Conservation (phyloP, 352 stramenopile species). For the Elongisporangium anandrum region DNA sequence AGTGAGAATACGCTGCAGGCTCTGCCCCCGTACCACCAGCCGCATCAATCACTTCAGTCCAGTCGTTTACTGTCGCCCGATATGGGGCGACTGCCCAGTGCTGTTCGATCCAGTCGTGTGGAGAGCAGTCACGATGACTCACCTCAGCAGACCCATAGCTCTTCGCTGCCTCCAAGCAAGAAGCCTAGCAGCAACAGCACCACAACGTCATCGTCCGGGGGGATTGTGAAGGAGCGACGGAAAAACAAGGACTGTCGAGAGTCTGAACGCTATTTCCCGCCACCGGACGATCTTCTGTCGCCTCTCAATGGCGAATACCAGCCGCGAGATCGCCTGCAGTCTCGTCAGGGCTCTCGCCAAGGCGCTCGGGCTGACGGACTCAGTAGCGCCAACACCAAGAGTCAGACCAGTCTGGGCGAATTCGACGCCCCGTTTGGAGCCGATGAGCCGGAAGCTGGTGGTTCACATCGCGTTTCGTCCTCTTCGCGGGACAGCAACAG, state of each 20-base stretch:
- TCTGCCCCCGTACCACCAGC: neutral
- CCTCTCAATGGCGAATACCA: conserved; percentile 51
- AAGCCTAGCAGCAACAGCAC: conserved; percentile 9
- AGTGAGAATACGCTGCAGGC: neutral
- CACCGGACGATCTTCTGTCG: conserved; percentile 32
- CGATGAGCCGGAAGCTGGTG: conserved; percentile 11
- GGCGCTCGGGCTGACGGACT: conserved; percentile 26
- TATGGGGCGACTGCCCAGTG: conserved; percentile 25
- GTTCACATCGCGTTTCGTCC: neutral
- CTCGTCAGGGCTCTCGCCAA: conserved; percentile 64
- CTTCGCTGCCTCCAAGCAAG: neutral
- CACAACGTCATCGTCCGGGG: conserved; percentile 7
- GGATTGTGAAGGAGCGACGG: conserved; percentile 23
- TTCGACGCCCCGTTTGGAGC: conserved; percentile 27
- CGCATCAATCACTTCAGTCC: conserved; percentile 6
- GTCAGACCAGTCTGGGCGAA: conserved; percentile 31
- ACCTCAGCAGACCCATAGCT: conserved; percentile 2
- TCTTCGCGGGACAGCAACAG: neutral
- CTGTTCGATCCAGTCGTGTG: conserved; percentile 22
- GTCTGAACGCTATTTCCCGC: conserved; percentile 14
- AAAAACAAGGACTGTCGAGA: conserved; percentile 25
- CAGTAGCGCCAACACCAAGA: conserved; percentile 11
- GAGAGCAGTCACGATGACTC: conserved; percentile 2
- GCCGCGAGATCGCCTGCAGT: conserved; percentile 68
- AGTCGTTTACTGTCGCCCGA: conserved; percentile 22